Evolutionary conservation across 768 basidiomycete genomes (phyloP).

Genomic region (Auricularia sp.): DNA sequence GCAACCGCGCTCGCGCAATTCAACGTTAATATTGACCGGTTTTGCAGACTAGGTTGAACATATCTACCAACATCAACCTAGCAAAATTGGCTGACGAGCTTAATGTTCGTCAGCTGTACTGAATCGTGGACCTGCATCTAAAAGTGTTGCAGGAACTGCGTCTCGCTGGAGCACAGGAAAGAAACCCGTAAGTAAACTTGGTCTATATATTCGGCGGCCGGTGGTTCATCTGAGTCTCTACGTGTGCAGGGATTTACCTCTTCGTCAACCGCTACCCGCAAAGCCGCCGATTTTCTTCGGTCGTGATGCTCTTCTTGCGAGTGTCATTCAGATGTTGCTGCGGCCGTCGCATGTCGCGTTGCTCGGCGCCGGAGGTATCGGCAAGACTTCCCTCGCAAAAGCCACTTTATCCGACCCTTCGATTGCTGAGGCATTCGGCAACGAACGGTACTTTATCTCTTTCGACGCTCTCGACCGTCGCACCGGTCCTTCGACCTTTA

Average conservation of each 20-base stretch:
- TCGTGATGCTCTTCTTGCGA: neutral
- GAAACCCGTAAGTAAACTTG: too few species aligned
- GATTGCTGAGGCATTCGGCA: neutral
- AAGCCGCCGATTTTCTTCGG: neutral
- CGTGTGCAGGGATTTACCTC: neutral
- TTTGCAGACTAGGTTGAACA: neutral
- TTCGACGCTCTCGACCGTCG: neutral
- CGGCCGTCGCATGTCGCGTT: neutral
- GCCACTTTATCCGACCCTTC: neutral
- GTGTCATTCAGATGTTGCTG: neutral
- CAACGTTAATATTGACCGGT: neutral
- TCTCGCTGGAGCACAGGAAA: too few species aligned
- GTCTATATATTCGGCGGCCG: too few species aligned
- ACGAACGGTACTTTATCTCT: neutral
- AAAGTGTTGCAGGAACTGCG: neutral
- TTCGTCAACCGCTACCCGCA: neutral
- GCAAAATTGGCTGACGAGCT: neutral
- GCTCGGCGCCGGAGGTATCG: neutral
- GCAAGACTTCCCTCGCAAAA: neutral
- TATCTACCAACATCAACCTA: neutral
- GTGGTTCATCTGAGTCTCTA: neutral
- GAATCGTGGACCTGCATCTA: neutral
- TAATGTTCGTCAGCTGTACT: neutral
- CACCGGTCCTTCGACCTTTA: neutral
- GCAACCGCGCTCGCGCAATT: neutral